Evolutionary conservation across 1,284 basidiomycete species (phyloP).

Genomic region (Trametes sp.): DNA sequence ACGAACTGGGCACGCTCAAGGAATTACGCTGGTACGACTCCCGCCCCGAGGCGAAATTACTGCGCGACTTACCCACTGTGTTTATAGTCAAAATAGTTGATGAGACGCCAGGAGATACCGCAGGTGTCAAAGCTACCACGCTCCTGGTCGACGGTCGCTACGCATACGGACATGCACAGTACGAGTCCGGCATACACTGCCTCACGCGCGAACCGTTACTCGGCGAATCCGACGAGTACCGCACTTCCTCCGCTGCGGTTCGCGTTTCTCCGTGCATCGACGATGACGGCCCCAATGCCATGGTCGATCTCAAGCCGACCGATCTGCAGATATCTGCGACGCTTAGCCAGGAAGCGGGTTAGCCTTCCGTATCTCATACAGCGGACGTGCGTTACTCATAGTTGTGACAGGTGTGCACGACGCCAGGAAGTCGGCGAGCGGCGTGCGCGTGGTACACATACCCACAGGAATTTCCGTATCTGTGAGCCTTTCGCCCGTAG

Average conservation of each 20-base stretch:
- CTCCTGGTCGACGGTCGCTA: conserved; percentile 28
- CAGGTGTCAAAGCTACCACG: conserved; percentile 25
- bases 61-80: too few relatives aligned
- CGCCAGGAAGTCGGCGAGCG: conserved; percentile 25
- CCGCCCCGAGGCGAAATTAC: too few relatives aligned
- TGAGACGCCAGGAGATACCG: conserved; percentile 21
- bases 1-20: conserved; percentile 32
- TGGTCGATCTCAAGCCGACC: conserved; percentile 22
- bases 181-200: conserved; percentile 33
- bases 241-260: conserved; percentile 30
- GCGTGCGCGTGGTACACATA: conserved; percentile 29
- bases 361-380: not conserved
- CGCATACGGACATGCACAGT: conserved; percentile 33
- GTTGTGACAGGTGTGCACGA: conserved; percentile 19
- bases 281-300: conserved; percentile 16
- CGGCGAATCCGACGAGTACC: conserved; percentile 16
- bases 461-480: conserved; percentile 30
- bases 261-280: conserved; percentile 32
- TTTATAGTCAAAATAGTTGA: conserved; percentile 29
- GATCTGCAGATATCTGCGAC: conserved; percentile 29
- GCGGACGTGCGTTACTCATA: not conserved
- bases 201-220: conserved; percentile 25
- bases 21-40: conserved; percentile 25
- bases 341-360: conserved; percentile 29
- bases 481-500: conserved; percentile 13